Percentiles rank a stretch among this genome's conserved stretches.
These are phyloP conservation scores for Wilcoxina mikolae DNA, from an alignment of 495 filamentous ascomycete species.

Conservation along the genomic window DNA sequence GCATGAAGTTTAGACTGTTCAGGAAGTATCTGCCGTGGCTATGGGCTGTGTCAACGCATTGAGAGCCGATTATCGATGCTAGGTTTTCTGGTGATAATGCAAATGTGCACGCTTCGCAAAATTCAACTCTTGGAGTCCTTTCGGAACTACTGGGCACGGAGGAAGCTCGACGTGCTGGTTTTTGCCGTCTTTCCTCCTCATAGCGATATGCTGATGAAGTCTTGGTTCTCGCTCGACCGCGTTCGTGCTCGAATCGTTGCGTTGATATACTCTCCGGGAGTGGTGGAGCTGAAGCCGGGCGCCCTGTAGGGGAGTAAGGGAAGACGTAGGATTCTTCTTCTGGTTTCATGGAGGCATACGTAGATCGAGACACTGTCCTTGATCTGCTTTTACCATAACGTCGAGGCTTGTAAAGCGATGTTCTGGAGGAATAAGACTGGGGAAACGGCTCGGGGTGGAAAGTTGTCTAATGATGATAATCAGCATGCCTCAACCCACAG, in stretches of 20 bases:
- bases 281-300: no score
- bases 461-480: background rate
- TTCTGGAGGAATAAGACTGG: background rate
- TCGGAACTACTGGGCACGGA: no score
- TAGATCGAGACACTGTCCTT: background rate
- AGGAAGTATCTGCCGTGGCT: background rate
- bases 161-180: no score
- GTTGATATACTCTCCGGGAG: no score
- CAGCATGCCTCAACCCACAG: no score
- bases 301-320: no score
- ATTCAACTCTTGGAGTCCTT: no score
- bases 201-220: no score
- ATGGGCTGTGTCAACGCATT: background rate
- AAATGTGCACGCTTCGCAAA: no score
- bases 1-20: background rate
- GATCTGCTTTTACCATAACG: no score
- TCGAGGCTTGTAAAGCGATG: no score
- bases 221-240: background rate
- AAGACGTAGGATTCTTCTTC: background rate
- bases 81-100: background rate
- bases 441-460: background rate
- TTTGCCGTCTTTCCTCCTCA: no score
- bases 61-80: background rate
- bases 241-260: background rate
- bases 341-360: background rate